Percentiles rank a stretch among this genome's conserved stretches.
These are phyloP conservation scores for Apophysomyces ossiformis DNA, from an alignment of 371 early-diverging fungal genomes.

Conservation along the genomic window DNA sequence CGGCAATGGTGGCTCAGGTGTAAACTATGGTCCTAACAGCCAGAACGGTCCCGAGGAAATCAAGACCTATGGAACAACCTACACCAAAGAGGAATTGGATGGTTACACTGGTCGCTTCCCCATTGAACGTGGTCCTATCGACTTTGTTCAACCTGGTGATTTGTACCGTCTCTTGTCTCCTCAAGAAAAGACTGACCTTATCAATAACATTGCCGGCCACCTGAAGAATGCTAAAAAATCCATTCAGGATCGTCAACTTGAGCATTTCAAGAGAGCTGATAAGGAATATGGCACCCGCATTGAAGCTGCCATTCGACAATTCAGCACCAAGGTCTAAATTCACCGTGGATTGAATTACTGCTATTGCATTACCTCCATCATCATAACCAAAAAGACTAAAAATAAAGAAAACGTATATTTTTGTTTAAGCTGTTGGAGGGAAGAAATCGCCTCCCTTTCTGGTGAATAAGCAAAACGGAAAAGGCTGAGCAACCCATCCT, in stretches of 20 bases:
- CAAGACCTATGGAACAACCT: slow-evolving; percentile 45
- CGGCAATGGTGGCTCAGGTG: slow-evolving; percentile 66
- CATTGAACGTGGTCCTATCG: slow-evolving; percentile 51
- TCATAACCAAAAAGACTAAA: not conserved
- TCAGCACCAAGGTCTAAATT: not conserved
- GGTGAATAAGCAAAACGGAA: no score
- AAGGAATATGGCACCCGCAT: slow-evolving; percentile 69
- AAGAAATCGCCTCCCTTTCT: no score
- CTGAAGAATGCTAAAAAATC: slow-evolving; percentile 69
- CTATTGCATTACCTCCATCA: not conserved
- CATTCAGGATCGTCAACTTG: slow-evolving; percentile 73
- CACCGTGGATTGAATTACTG: no score
- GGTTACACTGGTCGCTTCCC: slow-evolving; percentile 64
- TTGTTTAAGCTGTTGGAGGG: no score
- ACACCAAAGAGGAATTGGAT: slow-evolving; percentile 31
- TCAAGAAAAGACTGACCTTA: slow-evolving; percentile 66
- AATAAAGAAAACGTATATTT: not conserved
- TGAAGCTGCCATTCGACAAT: slow-evolving; percentile 28
- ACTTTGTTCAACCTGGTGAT: slow-evolving; percentile 71
- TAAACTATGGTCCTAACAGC: slow-evolving; percentile 79
- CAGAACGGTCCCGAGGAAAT: slow-evolving; percentile 55
- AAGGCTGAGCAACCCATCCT: no score
- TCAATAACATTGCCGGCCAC: slow-evolving; percentile 68
- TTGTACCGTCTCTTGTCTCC: slow-evolving; percentile 65
- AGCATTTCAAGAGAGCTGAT: slow-evolving; percentile 72